phyloP scores from a whole-genome alignment of 176 grass and related monocot species.

The Stipa capillata region DNA sequence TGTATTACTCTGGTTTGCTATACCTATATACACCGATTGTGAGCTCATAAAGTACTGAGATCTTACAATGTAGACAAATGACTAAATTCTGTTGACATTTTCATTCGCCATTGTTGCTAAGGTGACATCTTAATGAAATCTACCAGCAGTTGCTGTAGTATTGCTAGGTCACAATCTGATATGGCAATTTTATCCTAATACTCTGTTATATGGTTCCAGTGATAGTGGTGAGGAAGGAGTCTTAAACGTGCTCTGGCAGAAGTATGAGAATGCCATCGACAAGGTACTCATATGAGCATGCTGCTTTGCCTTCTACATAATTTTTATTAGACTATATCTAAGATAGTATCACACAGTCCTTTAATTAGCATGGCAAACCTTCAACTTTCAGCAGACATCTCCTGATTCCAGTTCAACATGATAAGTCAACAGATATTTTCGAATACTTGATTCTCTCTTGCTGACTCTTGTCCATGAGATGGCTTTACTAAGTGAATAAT shows the following conservation, averaged over 20 bases:
- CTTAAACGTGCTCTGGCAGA: constrained; percentile 72
- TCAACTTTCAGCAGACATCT: neutral
- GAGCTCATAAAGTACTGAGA: neutral
- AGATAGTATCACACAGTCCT: neutral
- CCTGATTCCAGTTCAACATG: neutral
- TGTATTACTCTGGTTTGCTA: neutral
- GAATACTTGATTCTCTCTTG: neutral
- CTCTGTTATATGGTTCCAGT: constrained; percentile 32
- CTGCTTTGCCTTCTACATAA: neutral
- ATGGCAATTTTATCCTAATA: neutral
- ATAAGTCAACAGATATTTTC: neutral
- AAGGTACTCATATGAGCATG: constrained; percentile 50
- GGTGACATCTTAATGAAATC: neutral
- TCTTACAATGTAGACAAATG: neutral
- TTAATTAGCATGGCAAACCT: neutral
- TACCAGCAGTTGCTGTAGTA: neutral
- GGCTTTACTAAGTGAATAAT: neutral
- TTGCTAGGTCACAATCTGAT: neutral
- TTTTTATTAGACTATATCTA: constrained; percentile 2
- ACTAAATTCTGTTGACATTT: neutral
- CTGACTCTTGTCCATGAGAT: neutral
- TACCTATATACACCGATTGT: neutral
- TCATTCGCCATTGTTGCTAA: neutral
- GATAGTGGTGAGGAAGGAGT: constrained; percentile 61
- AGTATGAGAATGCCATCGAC: constrained; percentile 79